Percentiles rank a stretch among this genome's conserved stretches.
These are phyloP conservation scores for Crithidia mellificae DNA, from an alignment of 208 protist species.

Conservation along the genomic window DNA sequence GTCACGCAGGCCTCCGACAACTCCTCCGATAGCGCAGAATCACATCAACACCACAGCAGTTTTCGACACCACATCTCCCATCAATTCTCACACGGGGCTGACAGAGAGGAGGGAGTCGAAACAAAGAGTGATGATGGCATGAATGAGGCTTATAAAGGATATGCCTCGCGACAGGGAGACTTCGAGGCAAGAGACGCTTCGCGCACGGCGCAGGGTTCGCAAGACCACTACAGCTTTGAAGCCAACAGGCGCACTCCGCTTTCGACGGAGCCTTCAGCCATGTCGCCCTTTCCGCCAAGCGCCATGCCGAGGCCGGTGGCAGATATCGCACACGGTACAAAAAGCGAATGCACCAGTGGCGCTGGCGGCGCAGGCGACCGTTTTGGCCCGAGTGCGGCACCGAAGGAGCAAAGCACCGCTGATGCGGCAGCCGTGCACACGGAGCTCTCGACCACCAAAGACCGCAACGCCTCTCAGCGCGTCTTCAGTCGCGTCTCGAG, in stretches of 20 bases:
- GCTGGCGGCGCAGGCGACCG: no score
- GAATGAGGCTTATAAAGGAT: no score
- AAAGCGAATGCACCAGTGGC: not conserved
- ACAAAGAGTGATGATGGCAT: no score
- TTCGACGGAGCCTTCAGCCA: not conserved
- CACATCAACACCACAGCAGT: not conserved
- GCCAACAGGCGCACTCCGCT: not conserved
- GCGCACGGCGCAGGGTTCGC: not conserved
- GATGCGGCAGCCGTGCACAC: not conserved
- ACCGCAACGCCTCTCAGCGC: not conserved
- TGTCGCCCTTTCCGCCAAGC: conserved; percentile 4
- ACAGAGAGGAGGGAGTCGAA: not conserved
- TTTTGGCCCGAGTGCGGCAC: no score
- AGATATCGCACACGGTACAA: not conserved
- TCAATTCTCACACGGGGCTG: not conserved
- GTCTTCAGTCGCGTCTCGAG: conserved; percentile 18
- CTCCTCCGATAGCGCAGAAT: not conserved
- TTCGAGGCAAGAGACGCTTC: not conserved
- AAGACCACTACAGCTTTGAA: not conserved
- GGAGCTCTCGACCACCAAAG: not conserved
- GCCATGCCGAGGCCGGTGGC: not conserved
- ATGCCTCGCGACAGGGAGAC: not conserved
- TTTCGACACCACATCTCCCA: no score
- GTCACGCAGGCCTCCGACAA: conserved; percentile 16
- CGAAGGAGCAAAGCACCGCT: not conserved